Evolutionary conservation across 2,329 filamentous ascomycete species (phyloP), one percentile per base, ranked within the genome.

Genomic region (Scolecobasidium constrictum): DNA sequence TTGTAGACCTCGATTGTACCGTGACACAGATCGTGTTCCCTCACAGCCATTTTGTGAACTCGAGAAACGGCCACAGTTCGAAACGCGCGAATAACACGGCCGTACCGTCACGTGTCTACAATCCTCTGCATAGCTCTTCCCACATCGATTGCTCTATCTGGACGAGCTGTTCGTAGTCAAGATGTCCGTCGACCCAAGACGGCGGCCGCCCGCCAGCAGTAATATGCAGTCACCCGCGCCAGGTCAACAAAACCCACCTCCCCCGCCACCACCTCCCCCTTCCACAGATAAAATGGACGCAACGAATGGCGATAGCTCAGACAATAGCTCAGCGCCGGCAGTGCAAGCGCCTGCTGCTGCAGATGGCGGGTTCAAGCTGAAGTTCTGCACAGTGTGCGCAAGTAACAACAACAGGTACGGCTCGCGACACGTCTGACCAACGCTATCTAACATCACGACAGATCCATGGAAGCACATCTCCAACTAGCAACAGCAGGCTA

Each of bases 381-480:
- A 85, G 58, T 95, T 96, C 65, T 95, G 88, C 69, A 96, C 92
- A 3, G 90, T 98, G n/a, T 98, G 92, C 65, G 92, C 92, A 5
- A 94, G 87, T 56, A 98, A 98, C 56, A 87, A 98, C 63, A 98
- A 98, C 58, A 80, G 92, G 78, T 94, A 71, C 49, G 72, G 55
- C 36, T 38, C 40, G 23, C 22, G 40, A 42, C 21, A 9, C n/a
- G 13, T 17, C 21, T 13, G 26, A n/a, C n/a, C n/a, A n/a, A n/a
- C n/a, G n/a, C n/a, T 11, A 9, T 37, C 35, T 11, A 34, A 5
- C 26, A 16, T 19, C 31, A 22, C 20, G 26, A 21, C 53, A 85
- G 82, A 62, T 86, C 86, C n/a, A 96, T 98, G 92, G 92, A 96
- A 72, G 90, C 90, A n/a, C 92, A 98, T 63, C 77, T 95, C 20